Conservation (phyloP, 768 basidiomycete genomes). For the Lactifluus piperatus region DNA sequence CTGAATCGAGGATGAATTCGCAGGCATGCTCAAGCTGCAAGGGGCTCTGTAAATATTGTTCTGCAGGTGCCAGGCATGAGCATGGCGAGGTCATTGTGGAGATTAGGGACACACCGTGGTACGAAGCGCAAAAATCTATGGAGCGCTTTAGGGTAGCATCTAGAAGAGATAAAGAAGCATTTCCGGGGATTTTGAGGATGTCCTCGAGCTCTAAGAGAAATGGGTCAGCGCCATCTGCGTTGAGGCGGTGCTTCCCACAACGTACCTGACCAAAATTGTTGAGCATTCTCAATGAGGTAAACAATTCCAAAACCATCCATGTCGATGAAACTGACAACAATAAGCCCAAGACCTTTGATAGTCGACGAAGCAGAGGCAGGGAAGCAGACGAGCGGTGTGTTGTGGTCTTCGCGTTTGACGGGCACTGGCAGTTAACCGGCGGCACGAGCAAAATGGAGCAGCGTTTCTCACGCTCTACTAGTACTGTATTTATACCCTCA, state of each 20-base stretch:
- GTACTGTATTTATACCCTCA: no score
- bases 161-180: conserved; percentile 60
- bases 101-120: conserved; percentile 58
- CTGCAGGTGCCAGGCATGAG: conserved; percentile 30
- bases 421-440: no score
- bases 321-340: conserved; percentile 9
- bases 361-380: neutral
- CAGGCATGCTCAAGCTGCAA: conserved; percentile 82
- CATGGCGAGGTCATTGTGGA: neutral
- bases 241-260: conserved; percentile 5
- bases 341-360: neutral
- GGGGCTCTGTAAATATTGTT: conserved; percentile 78
- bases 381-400: neutral
- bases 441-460: neutral
- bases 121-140: conserved; percentile 68
- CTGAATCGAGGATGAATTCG: conserved; percentile 65
- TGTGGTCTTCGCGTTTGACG: neutral
- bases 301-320: conserved; percentile 71
- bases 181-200: conserved; percentile 55
- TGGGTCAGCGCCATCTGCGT: neutral
- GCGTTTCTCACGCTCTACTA: neutral
- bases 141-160: conserved; percentile 75
- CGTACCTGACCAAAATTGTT: conserved; percentile 89
- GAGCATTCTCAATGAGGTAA: conserved; percentile 74
- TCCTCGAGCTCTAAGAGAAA: conserved; percentile 72